Percentiles rank a stretch among this genome's conserved stretches.
Conservation (phyloP, 1,139 yeast genomes). For the Blastobotrys buckinghamii region DNA sequence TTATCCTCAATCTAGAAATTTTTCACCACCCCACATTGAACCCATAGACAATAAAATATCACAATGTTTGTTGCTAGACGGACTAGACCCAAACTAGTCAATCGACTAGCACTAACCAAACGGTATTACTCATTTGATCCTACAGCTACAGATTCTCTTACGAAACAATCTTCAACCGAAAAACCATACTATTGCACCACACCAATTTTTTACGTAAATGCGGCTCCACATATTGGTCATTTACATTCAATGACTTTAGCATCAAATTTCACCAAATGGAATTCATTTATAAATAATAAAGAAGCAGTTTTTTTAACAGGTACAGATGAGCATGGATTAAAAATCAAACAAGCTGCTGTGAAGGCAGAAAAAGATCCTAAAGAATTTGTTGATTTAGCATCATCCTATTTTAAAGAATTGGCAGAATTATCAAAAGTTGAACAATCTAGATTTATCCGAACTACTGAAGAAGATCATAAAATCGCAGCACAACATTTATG, state of each 20-base stretch:
- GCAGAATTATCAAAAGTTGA: conserved; percentile 52
- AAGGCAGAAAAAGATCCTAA: conserved; percentile 53
- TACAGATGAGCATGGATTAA: conserved; percentile 95
- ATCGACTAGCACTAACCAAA: not conserved
- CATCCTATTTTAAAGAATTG: conserved; percentile 55
- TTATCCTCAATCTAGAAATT: too few relatives aligned
- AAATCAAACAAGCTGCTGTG: conserved; percentile 74
- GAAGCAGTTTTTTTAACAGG: conserved; percentile 70
- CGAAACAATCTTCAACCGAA: not conserved
- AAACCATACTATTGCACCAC: conserved; percentile 59
- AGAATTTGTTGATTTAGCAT: conserved; percentile 64
- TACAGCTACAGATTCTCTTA: not conserved
- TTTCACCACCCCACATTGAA: not conserved
- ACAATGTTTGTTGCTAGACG: not conserved
- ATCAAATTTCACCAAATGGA: conserved; percentile 77
- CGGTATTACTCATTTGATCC: not conserved
- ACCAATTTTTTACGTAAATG: conserved; percentile 95
- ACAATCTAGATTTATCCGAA: conserved; percentile 77
- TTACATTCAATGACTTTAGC: conserved; percentile 80
- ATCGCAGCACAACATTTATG: conserved; percentile 63
- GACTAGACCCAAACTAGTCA: not conserved
- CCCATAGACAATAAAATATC: not conserved
- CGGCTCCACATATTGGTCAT: conserved; percentile 93
- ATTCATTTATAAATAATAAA: conserved; percentile 38
- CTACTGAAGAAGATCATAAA: conserved; percentile 79